phyloP scores from a whole-genome alignment of 2,329 filamentous ascomycete genomes.

The Shiraia bambusicola region DNA sequence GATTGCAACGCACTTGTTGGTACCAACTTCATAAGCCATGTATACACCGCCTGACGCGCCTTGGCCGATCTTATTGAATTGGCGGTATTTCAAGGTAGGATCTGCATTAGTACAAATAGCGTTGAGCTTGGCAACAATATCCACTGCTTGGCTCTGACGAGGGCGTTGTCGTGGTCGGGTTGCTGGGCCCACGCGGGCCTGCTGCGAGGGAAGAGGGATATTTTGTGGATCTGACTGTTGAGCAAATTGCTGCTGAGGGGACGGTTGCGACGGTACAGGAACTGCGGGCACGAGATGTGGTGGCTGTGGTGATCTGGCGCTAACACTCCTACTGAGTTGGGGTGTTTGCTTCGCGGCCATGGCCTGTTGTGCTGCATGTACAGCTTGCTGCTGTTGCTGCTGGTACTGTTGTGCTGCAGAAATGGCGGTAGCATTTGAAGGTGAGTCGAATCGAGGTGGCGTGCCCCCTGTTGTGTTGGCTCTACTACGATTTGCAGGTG shows the following conservation, averaged over 20 bases:
- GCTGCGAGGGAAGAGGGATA: conserved; percentile 51
- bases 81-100: conserved; percentile 81
- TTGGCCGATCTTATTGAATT: conserved; percentile 93
- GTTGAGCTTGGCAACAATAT: conserved; percentile 80
- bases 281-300: conserved; percentile 31
- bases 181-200: conserved; percentile 55
- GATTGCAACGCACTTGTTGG: conserved; percentile 89
- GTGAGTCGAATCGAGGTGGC: conserved; percentile 49
- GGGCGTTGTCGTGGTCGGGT: conserved; percentile 74
- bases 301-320: conserved; percentile 59
- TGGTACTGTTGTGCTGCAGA: conserved; percentile 57
- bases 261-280: conserved; percentile 48
- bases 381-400: conserved; percentile 83
- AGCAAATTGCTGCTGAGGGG: conserved; percentile 54
- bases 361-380: conserved; percentile 74
- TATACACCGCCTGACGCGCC: conserved; percentile 95
- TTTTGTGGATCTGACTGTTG: conserved; percentile 46
- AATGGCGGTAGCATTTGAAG: conserved; percentile 39
- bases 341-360: conserved; percentile 67
- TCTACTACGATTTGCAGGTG: conserved; percentile 45
- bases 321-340: conserved; percentile 66
- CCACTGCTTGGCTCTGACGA: conserved; percentile 76
- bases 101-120: conserved; percentile 89
- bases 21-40: conserved; percentile 81
- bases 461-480: conserved; percentile 48